Evolutionary conservation across 2,329 filamentous ascomycete genomes (phyloP).

Genomic region (Penicillium italicum): DNA sequence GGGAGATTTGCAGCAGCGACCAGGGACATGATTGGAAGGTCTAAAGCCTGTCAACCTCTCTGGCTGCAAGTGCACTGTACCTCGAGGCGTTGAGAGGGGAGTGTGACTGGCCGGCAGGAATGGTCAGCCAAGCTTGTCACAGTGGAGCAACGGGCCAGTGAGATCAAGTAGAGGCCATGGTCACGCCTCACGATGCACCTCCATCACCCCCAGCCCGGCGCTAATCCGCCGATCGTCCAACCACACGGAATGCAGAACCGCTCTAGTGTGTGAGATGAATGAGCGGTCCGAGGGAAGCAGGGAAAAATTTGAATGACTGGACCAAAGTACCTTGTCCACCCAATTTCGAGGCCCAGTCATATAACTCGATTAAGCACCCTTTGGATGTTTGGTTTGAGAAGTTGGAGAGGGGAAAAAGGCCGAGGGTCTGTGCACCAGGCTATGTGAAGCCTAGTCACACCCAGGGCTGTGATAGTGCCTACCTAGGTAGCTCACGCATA

Average conservation of each 20-base stretch:
- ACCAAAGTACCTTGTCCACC: conserved; percentile 6
- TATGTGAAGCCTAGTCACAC: too few relatives aligned
- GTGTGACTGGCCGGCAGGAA: conserved; percentile 27
- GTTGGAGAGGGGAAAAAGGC: background rate
- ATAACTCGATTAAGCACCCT: conserved; percentile 4
- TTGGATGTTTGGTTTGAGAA: background rate
- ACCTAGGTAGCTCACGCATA: too few relatives aligned
- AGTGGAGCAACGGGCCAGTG: conserved; percentile 27
- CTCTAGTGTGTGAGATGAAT: conserved; percentile 12
- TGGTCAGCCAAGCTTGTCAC: conserved; percentile 33
- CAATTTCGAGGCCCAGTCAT: conserved; percentile 3
- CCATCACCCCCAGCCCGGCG: conserved; percentile 27
- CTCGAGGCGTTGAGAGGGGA: conserved; percentile 4
- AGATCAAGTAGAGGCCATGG: conserved; percentile 10
- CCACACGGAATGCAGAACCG: conserved; percentile 29
- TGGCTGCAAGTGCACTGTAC: conserved; percentile 18
- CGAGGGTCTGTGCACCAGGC: background rate
- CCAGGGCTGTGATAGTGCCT: conserved; percentile 6
- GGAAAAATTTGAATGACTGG: conserved; percentile 1
- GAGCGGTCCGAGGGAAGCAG: conserved; percentile 1
- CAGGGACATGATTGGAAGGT: conserved; percentile 18
- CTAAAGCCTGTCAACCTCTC: conserved; percentile 1
- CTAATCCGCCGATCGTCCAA: conserved; percentile 33
- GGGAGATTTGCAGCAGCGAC: conserved; percentile 6
- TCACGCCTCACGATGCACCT: conserved; percentile 19